Conservation (phyloP, 345 rosid species). For the Draba incana region DNA sequence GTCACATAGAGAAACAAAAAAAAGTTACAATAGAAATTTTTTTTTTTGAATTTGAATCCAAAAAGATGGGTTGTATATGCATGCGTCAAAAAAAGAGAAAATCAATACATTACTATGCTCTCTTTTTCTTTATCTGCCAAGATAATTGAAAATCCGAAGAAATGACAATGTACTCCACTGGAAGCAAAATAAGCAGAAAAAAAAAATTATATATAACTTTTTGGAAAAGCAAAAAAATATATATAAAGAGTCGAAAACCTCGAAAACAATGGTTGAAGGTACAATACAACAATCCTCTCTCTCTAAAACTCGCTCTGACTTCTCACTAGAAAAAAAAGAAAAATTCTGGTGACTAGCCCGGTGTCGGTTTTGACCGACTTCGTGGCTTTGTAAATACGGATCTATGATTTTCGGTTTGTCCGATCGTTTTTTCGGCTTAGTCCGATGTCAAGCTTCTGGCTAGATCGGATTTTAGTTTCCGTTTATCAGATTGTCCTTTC, state of each 20-base stretch:
- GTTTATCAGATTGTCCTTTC: too few relatives aligned
- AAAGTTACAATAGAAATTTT: neutral
- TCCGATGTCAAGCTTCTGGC: too few relatives aligned
- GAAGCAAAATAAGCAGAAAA: slow-evolving; percentile 9
- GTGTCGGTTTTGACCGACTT: too few relatives aligned
- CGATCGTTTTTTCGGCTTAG: too few relatives aligned
- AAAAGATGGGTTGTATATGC: neutral
- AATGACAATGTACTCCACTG: slow-evolving; percentile 33
- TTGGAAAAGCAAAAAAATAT: slow-evolving; percentile 7
- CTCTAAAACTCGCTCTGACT: too few relatives aligned
- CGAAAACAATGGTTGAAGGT: slow-evolving; percentile 38
- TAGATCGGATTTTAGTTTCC: too few relatives aligned
- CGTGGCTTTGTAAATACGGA: too few relatives aligned
- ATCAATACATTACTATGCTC: slow-evolving; percentile 21
- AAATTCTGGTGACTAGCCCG: too few relatives aligned
- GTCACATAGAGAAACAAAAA: neutral
- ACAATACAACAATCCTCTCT: too few relatives aligned
- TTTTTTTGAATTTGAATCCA: neutral
- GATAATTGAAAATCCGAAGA: slow-evolving; percentile 28
- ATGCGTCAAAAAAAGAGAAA: slow-evolving; percentile 13
- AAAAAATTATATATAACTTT: slow-evolving; percentile 23
- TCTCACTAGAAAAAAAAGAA: too few relatives aligned
- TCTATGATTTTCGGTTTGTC: too few relatives aligned
- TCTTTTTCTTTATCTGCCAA: slow-evolving; percentile 9
- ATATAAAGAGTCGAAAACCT: slow-evolving; percentile 8